These are phyloP conservation scores for Trichoderma lentiforme DNA, from an alignment of 2,329 filamentous ascomycete genomes.

Conservation along the genomic window DNA sequence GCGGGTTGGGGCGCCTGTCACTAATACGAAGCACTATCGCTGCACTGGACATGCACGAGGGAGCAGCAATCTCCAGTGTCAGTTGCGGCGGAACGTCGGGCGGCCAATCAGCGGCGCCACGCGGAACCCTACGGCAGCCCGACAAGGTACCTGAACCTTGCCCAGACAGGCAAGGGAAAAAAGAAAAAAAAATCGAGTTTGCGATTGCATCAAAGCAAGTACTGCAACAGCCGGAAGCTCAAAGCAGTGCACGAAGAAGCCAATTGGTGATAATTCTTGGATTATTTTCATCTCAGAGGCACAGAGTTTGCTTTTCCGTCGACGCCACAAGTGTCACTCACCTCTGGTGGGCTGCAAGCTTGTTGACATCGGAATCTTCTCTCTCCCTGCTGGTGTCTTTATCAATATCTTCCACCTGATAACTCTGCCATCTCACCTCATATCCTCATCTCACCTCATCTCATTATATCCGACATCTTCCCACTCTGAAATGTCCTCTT, in stretches of 20 bases:
- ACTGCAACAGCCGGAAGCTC: neutral
- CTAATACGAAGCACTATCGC: neutral
- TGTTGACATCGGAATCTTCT: neutral
- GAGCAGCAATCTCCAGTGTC: neutral
- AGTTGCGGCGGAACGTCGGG: neutral
- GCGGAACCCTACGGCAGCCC: slow-evolving; percentile 23
- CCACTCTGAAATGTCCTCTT: neutral
- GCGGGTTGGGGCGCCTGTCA: neutral
- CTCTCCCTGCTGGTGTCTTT: neutral
- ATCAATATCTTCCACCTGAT: neutral
- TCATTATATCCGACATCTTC: neutral
- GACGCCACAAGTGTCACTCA: neutral
- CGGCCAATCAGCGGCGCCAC: slow-evolving; percentile 27
- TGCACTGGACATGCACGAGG: neutral
- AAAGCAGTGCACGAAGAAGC: neutral
- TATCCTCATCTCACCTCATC: neutral
- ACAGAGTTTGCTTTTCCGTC: neutral
- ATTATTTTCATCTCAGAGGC: neutral
- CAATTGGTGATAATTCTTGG: neutral
- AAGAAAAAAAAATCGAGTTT: slow-evolving; percentile 10
- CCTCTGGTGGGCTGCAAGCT: neutral
- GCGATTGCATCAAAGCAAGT: neutral
- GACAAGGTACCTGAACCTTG: slow-evolving; percentile 18
- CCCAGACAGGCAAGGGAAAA: neutral
- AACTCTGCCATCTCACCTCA: neutral